These are phyloP conservation scores for Curvularia verruculosa DNA, from an alignment of 2,329 filamentous ascomycete species.

Conservation along the genomic window DNA sequence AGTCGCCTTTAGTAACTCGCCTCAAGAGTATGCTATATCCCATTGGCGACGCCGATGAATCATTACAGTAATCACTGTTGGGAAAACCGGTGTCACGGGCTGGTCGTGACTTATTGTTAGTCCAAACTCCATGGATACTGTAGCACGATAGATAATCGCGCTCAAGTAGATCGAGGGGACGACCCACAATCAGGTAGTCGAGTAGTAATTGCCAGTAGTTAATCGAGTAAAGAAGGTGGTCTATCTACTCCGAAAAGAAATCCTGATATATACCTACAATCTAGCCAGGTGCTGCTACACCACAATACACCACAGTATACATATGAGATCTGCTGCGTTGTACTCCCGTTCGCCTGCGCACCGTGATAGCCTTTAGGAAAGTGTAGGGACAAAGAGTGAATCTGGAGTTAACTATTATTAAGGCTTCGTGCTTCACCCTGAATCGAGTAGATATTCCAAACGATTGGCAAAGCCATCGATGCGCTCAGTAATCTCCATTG, in stretches of 20 bases:
- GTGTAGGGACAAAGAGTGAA: slow-evolving; percentile 46
- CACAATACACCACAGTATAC: slow-evolving; percentile 54
- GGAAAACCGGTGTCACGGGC: slow-evolving; percentile 54
- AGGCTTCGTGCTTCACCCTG: slow-evolving; percentile 34
- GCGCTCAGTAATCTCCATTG: slow-evolving; percentile 5
- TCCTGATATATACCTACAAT: too few relatives aligned
- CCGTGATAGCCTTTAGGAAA: slow-evolving; percentile 58
- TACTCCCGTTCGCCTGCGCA: slow-evolving; percentile 54
- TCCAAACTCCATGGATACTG: slow-evolving; percentile 55
- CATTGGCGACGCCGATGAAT: slow-evolving; percentile 50
- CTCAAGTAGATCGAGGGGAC: too few relatives aligned
- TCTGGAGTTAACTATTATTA: slow-evolving; percentile 54
- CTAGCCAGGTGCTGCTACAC: too few relatives aligned
- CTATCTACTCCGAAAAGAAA: too few relatives aligned
- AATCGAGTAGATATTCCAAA: slow-evolving; percentile 32
- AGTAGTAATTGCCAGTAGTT: too few relatives aligned
- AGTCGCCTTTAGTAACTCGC: slow-evolving; percentile 50
- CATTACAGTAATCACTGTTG: slow-evolving; percentile 57
- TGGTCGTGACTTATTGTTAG: slow-evolving; percentile 55
- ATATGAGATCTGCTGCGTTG: slow-evolving; percentile 63
- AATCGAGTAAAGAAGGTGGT: too few relatives aligned
- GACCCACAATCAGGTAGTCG: too few relatives aligned
- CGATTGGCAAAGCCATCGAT: slow-evolving; percentile 6
- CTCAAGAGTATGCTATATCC: slow-evolving; percentile 52
- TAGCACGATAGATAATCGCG: too few relatives aligned